Percentiles rank a stretch among this genome's conserved stretches.
These are phyloP conservation scores for Fusarium sulawesiense DNA, from an alignment of 2,329 filamentous ascomycete species.

Conservation along the genomic window DNA sequence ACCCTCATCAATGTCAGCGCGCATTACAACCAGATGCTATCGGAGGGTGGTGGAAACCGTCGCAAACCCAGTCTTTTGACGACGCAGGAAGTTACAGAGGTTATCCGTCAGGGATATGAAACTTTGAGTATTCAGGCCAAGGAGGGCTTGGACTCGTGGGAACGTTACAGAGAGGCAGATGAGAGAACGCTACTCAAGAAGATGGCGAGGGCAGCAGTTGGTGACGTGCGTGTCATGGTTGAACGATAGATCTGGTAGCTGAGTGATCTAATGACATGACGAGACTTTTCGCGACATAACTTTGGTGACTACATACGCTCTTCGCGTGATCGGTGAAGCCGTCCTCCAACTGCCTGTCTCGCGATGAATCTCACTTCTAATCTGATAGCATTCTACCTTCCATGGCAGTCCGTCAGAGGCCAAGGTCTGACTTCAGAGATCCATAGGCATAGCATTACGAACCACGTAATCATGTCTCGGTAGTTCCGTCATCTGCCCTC, in stretches of 20 bases:
- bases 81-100: conserved; percentile 83
- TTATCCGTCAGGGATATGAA: conserved; percentile 97
- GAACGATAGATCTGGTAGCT: conserved; percentile 48
- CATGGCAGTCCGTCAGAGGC: background rate
- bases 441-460: background rate
- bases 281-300: background rate
- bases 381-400: background rate
- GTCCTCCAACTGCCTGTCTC: no score
- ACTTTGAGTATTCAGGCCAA: conserved; percentile 90
- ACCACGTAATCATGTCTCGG: background rate
- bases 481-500: background rate
- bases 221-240: conserved; percentile 65
- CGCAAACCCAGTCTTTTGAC: conserved; percentile 76
- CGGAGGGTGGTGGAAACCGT: conserved; percentile 57
- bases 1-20: conserved; percentile 84
- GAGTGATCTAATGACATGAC: conserved; percentile 15
- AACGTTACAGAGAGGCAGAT: conserved; percentile 86
- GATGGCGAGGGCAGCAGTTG: conserved; percentile 82
- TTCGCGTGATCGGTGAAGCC: background rate
- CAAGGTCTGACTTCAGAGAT: background rate
- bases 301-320: background rate
- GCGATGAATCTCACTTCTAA: background rate
- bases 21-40: conserved; percentile 88
- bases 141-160: conserved; percentile 88
- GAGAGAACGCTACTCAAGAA: conserved; percentile 88